Evolutionary conservation across 805 yeast genomes (phyloP).

Genomic region (Barnettozyma californica): DNA sequence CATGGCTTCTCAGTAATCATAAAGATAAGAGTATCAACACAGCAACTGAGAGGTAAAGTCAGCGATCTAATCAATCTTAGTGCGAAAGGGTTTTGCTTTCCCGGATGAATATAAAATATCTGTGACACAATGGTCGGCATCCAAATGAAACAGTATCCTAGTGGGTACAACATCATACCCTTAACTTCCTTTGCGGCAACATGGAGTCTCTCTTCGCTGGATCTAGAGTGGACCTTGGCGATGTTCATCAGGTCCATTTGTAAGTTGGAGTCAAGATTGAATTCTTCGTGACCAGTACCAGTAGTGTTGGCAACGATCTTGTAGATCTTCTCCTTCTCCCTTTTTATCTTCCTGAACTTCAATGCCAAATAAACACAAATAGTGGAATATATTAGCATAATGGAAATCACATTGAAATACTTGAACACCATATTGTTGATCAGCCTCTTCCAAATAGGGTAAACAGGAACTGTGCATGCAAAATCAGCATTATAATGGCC

Average conservation of each 20-base stretch:
- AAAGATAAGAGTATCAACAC: not conserved
- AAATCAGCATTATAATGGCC: constrained; percentile 10
- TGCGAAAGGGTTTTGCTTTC: constrained; percentile 3
- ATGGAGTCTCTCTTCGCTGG: constrained; percentile 4
- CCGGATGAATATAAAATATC: constrained; percentile 3
- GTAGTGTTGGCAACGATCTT: not conserved
- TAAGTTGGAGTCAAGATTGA: constrained; percentile 4
- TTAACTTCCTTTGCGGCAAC: constrained; percentile 16
- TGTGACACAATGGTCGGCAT: constrained; percentile 13
- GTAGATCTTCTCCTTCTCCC: not conserved
- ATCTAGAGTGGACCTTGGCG: constrained; percentile 1
- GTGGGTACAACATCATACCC: constrained; percentile 19
- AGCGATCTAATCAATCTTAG: constrained; percentile 4
- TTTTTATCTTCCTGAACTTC: not conserved
- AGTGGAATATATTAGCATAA: constrained; percentile 13
- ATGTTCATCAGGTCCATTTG: constrained; percentile 18
- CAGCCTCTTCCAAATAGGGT: constrained; percentile 20
- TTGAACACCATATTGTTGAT: constrained; percentile 15
- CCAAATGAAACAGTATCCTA: constrained; percentile 21
- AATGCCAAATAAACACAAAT: constrained; percentile 12
- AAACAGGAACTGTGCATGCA: constrained; percentile 15
- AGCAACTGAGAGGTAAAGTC: not conserved
- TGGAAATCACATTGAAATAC: constrained; percentile 14
- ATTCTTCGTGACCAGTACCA: not conserved
- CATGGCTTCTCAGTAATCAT: constrained; percentile 1